Conservation (phyloP, 2,329 filamentous ascomycete species). For the Rhytidhysteron rufulum region DNA sequence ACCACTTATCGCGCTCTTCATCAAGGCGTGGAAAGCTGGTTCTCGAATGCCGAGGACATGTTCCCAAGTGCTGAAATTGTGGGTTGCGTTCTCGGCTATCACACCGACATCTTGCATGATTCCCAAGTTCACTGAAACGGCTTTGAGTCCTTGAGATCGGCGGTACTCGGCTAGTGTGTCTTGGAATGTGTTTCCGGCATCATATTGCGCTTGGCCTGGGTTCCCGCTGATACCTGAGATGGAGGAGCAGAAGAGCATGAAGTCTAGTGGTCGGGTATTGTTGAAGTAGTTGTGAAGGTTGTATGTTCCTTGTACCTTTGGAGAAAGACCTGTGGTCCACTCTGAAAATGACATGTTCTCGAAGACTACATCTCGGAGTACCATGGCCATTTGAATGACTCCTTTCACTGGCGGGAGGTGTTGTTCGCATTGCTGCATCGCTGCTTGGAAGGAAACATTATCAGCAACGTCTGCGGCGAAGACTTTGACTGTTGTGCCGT, state of each 20-base stretch:
- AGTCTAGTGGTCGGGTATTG: constrained; percentile 6
- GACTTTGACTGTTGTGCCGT: background rate
- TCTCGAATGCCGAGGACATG: background rate
- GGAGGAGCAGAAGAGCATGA: constrained; percentile 10
- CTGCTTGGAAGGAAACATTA: background rate
- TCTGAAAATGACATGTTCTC: background rate
- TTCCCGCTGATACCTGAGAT: constrained; percentile 2
- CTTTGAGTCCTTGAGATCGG: background rate
- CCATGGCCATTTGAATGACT: constrained; percentile 13
- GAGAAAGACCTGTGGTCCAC: background rate
- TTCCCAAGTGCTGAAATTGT: background rate
- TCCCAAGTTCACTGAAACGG: constrained; percentile 10
- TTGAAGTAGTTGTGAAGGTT: constrained; percentile 10
- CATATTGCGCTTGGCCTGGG: constrained; percentile 10
- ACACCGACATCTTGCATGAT: constrained; percentile 16
- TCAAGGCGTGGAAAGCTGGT: background rate
- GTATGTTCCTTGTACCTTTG: constrained; percentile 15
- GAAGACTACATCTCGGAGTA: constrained; percentile 9
- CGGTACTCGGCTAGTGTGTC: constrained; percentile 10
- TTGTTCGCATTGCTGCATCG: background rate
- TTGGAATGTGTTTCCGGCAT: constrained; percentile 10
- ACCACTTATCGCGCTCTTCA: background rate
- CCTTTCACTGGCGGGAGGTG: constrained; percentile 7
- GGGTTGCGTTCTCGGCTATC: background rate
- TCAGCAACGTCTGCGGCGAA: background rate